Evolutionary conservation across 179 eudicot species (phyloP).

Genomic region (Sideroxylon spinosum): DNA sequence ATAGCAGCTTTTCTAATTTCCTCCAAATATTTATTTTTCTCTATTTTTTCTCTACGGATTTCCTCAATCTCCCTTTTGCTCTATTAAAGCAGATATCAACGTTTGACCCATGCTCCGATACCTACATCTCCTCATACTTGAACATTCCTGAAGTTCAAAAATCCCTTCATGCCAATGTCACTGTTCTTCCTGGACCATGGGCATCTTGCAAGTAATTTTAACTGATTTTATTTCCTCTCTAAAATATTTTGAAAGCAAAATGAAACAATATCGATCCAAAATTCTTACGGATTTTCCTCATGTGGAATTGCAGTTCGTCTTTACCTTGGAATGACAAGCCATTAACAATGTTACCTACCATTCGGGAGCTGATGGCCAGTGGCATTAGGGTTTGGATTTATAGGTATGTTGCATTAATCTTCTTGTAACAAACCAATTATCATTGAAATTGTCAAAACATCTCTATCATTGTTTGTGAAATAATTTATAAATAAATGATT

Average conservation of each 20-base stretch:
- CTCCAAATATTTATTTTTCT: neutral
- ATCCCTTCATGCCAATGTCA: neutral
- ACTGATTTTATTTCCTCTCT: neutral
- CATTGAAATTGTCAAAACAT: neutral
- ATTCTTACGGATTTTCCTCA: too few species aligned
- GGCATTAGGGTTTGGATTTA: constrained; percentile 67
- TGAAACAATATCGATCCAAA: too few species aligned
- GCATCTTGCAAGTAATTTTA: constrained; percentile 41
- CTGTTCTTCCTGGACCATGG: neutral
- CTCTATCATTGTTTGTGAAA: too few species aligned
- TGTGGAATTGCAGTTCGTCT: constrained; percentile 29
- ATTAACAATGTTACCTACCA: constrained; percentile 43
- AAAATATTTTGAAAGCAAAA: neutral
- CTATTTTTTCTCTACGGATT: neutral
- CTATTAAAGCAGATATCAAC: constrained; percentile 24
- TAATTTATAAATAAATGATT: too few species aligned
- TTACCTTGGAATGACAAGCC: constrained; percentile 54
- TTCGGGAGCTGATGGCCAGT: constrained; percentile 46
- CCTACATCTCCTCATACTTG: constrained; percentile 39
- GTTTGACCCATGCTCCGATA: constrained; percentile 58
- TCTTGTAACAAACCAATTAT: too few species aligned
- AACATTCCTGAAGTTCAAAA: constrained; percentile 34
- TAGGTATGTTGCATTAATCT: constrained; percentile 31
- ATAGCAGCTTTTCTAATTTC: neutral
- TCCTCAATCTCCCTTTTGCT: neutral